Base-by-base conservation (phyloP, 1,284 basidiomycete genomes). In the Amylostereum areolatum region DNA sequence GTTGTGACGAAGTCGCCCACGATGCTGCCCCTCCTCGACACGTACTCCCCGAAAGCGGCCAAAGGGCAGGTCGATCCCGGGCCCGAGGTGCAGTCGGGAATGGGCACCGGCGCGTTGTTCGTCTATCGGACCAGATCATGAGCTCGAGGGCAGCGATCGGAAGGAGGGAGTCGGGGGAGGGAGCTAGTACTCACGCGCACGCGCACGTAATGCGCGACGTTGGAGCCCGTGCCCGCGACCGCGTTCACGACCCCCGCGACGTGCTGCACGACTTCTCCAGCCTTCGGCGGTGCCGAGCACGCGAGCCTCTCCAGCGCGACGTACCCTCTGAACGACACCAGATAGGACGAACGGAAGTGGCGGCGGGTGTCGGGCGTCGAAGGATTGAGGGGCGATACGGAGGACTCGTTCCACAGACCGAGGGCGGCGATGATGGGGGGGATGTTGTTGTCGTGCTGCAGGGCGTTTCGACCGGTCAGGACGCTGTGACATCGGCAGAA, bases 381-480 rank as follows among this genome's bases (percentile, higher is more conserved):
- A 2, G 52, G 54, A 2, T 66, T 67, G 25, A 73, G 62, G 2
- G 71, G 70, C 47, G 67, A 70, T n/a, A 69, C 58, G 12, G 28
- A n/a, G 2, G 70, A 70, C 7, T 64, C 64, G 54, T 73, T 73
- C 68, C 69, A 72, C 3, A 74, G 53, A 1, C 71, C 72, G 5
- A 74, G 66, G 1, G 71, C 70, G 2, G 71, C 63, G 6, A 73
- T 61, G 28, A 73, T 57, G 0, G 72, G 70, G 3, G 72, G 69
- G 6, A 73, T 59, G 53, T 73, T 66, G 58, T 73, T 73, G 54
- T 73, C 70, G 55, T 73, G 71, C 71, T 72, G 41, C 28, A 7
- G 7, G 8, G 7, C 5, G 8, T 11, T 43, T 28, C 27, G 41
- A 24, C 25, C 27, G 8, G 4, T 43, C 5, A 43, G 25, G 25